These are phyloP conservation scores for Sporodiniella umbellata DNA, from an alignment of 371 early-diverging fungal genomes.

Conservation along the genomic window DNA sequence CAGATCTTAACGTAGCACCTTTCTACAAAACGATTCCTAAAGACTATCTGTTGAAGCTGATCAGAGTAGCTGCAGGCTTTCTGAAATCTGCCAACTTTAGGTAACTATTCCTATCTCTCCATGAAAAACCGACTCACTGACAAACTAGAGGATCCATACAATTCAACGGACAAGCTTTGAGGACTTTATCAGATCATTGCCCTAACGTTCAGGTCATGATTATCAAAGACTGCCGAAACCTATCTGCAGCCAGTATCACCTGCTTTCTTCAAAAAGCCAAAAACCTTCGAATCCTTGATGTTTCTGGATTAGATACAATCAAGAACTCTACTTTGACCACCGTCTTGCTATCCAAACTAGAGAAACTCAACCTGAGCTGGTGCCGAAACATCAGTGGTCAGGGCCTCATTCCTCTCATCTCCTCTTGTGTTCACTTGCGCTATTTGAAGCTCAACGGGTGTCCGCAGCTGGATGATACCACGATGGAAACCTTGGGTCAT, in stretches of 20 bases:
- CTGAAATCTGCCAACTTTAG: conserved; percentile 52
- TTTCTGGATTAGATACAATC: conserved; percentile 46
- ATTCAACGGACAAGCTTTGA: conserved; percentile 46
- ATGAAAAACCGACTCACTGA: neutral
- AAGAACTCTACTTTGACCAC: conserved; percentile 44
- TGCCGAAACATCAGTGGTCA: conserved; percentile 52
- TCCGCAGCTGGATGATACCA: conserved; percentile 38
- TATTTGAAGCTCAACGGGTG: conserved; percentile 52
- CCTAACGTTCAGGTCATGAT: conserved; percentile 50
- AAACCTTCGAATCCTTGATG: conserved; percentile 37
- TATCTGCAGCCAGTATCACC: conserved; percentile 47
- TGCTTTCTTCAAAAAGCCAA: conserved; percentile 25
- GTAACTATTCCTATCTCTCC: conserved; percentile 17
- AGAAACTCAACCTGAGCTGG: conserved; percentile 50
- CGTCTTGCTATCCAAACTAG: conserved; percentile 28
- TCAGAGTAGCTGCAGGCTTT: conserved; percentile 47
- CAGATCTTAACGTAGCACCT: conserved; percentile 39
- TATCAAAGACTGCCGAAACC: conserved; percentile 45
- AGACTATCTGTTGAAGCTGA: conserved; percentile 40
- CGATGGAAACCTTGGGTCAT: conserved; percentile 35
- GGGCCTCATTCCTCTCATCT: conserved; percentile 29
- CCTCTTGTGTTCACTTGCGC: conserved; percentile 27
- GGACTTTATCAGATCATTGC: conserved; percentile 46
- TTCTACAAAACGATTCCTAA: conserved; percentile 52
- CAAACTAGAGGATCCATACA: conserved; percentile 53